phyloP scores from a whole-genome alignment of 345 rosid species.

The Camelina hispida region DNA sequence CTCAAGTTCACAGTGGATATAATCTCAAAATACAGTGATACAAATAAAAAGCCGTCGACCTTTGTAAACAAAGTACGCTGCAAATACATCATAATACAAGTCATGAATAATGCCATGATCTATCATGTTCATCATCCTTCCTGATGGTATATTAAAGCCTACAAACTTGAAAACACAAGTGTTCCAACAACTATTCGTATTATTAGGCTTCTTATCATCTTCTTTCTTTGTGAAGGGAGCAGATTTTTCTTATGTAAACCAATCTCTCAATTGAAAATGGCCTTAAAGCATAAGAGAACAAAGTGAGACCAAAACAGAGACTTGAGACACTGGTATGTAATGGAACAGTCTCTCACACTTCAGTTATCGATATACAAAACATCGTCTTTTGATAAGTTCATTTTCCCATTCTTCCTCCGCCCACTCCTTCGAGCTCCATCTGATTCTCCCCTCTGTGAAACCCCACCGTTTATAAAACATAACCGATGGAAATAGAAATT shows the following conservation, averaged over 20 bases:
- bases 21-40: neutral
- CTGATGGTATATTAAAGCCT: conserved; percentile 19
- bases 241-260: conserved; percentile 2
- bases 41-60: conserved; percentile 8
- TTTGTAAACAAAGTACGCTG: conserved; percentile 9
- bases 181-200: conserved; percentile 22
- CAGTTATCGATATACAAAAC: conserved; percentile 47
- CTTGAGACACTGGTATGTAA: conserved; percentile 11
- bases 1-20: neutral
- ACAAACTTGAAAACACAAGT: conserved; percentile 22
- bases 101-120: neutral
- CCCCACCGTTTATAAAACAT: neutral
- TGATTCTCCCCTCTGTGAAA: conserved; percentile 72
- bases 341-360: conserved; percentile 25
- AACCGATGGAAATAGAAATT: neutral
- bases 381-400: conserved; percentile 77
- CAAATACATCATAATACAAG: conserved; percentile 11
- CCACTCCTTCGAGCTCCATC: conserved; percentile 56
- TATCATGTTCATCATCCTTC: conserved; percentile 14
- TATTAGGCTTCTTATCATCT: conserved; percentile 17
- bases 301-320: conserved; percentile 35
- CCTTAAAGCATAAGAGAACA: conserved; percentile 1
- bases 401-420: conserved; percentile 75
- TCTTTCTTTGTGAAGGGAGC: conserved; percentile 17
- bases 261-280: conserved; percentile 30